Percentiles rank a stretch among this genome's conserved stretches.
Evolutionary conservation across 306 rosid species (phyloP).

Genomic region (Cajanus cajan): DNA sequence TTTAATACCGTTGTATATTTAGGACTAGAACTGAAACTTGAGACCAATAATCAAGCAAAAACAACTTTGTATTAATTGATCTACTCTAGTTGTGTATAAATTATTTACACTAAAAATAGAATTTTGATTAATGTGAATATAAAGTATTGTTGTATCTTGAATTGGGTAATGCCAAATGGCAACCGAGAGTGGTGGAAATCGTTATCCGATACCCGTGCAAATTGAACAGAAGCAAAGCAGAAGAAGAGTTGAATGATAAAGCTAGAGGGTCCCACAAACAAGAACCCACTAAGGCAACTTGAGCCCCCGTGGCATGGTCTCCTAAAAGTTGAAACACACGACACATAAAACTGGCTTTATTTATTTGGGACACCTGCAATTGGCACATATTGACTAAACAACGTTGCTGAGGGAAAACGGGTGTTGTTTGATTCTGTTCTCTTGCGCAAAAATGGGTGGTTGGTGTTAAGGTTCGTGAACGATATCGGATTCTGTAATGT

Average conservation of each 20-base stretch:
- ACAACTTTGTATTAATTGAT: too few relatives aligned
- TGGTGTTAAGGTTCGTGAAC: slow-evolving; percentile 1
- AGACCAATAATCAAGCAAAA: too few relatives aligned
- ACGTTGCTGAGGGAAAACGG: not conserved
- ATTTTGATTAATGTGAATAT: not conserved
- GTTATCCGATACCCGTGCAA: not conserved
- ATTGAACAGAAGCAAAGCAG: slow-evolving; percentile 1
- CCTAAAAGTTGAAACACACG: slow-evolving; percentile 29
- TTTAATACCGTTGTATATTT: too few relatives aligned
- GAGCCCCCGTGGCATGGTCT: slow-evolving; percentile 5
- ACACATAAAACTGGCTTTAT: slow-evolving; percentile 15
- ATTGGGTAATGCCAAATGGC: slow-evolving; percentile 11
- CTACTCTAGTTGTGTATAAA: too few relatives aligned
- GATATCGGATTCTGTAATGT: slow-evolving; percentile 13
- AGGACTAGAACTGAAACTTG: too few relatives aligned
- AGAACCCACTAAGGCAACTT: not conserved
- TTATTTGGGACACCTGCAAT: not conserved
- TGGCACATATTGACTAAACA: not conserved
- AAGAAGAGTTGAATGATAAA: not conserved
- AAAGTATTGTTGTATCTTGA: not conserved
- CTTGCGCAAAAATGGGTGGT: slow-evolving; percentile 18
- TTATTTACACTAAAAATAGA: not conserved
- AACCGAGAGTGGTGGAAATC: not conserved
- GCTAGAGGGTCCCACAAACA: not conserved
- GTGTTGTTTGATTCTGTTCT: not conserved